Evolutionary conservation across 202 grass and related monocot species (phyloP), one percentile per base, ranked within the genome.

Genomic region (Cymbopogon flexuosus): DNA sequence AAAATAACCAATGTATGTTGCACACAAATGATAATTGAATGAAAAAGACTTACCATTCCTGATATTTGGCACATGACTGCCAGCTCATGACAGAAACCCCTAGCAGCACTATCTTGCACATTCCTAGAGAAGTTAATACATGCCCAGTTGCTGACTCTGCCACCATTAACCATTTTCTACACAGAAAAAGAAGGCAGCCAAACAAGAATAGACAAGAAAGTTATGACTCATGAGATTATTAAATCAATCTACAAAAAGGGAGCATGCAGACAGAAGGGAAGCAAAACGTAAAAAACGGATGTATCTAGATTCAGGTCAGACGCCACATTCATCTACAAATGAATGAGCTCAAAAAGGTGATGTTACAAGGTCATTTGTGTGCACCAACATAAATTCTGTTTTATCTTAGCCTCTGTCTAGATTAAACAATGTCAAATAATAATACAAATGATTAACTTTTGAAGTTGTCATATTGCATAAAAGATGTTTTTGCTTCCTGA

Each of bases 121-220:
- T 74, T 91, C 27, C 83, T 70, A 35, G 92, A 89, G 84, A 99
- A 96, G 78, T 99, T 99, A 45, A 99, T 99, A 51, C 92, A 96
- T 41, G 77, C 73, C 96, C 96, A 99, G 82, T 85, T 83, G 72
- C 59, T 90, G 37, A 99, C 96, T 82, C 85, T 88, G 36, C 90
- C 92, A 65, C 96, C 92, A 86, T 93, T 99, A 24, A 91, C 92
- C 96, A 99, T 96, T 95, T 92, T 99, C 92, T 99, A 80, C 47
- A 41, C 81, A 56, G 21, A 51, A 35, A 84, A 84, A 57, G 46
- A 41, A 66, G 8, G 9, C 23, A 61, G 10, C 0, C 71, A 75
- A 49, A 60, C 11, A 83, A 11, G 8, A 58, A 58, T 58, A 22
- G 54, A 23, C 6, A 83, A 45, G 27, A 68, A 15, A 80, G 35